Evolutionary conservation across 257 asterid genomes (phyloP), one percentile per base, ranked within the genome.

Genomic region (Solanum medicagineum): DNA sequence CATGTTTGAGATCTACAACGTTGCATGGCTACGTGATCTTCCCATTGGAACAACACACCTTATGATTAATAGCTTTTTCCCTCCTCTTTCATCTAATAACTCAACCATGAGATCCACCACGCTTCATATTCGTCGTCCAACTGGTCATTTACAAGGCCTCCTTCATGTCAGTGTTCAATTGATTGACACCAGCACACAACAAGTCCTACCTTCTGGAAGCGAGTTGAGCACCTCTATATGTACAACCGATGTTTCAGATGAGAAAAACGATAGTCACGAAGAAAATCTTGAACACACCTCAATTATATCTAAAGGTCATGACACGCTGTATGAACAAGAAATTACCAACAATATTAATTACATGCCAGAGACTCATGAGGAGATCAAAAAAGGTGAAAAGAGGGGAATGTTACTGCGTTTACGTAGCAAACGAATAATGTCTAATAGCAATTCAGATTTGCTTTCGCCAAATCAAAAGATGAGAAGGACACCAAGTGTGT

Each of bases 21-120:
- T 94, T 16, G 95, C 98, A 1, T 93, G 98, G 98, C 85, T 96
- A 47, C 93, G 99, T 0, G 98, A 94, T 84, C 92, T 93, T 29
- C 99, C 98, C 12, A 89, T 96, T 11, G 99, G 99, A 80, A 93
- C 96, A 10, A 81, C 98, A 4, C 90, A 86, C 14, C 91, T 96
- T 73, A 57, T 71, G 80, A 63, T 96, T 88, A 86, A 84, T 83
- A 88, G 77, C 24, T 75, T 96, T 53, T 91, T 92, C 3, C 96
- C 94, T 3, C 93, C 94, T 26, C 86, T 89, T 26, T 36, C 32
- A 62, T 83, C 55, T 12, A 86, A 87, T n/a, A 90, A 92, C 75
- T 86, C 87, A 5, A n/a, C 84, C 45, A 66, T 40, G 82, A 86
- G 95, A 6, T 87, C 87, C 0, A 87, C 95, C 5, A 70, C 92